Conservation (phyloP, 768 basidiomycete species). For the Trametes sanguinea region DNA sequence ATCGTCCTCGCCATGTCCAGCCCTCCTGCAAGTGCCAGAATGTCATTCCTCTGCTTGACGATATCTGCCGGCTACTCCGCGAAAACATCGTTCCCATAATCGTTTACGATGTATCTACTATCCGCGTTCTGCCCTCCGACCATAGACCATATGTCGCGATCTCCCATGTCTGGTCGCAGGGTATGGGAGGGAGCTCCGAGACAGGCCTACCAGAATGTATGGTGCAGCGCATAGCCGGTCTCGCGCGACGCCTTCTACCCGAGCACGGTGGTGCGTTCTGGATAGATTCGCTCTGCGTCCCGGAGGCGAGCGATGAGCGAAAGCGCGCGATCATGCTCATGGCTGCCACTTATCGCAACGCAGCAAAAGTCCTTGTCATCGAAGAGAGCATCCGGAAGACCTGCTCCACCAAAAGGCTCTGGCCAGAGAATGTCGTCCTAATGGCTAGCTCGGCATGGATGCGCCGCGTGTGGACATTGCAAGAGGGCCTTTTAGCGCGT, state of each 20-base stretch:
- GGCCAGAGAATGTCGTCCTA: neutral
- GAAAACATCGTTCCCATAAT: neutral
- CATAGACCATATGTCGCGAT: neutral
- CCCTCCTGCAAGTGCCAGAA: slow-evolving; percentile 4
- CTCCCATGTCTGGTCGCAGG: slow-evolving; percentile 1
- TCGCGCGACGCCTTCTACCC: neutral
- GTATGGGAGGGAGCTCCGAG: neutral
- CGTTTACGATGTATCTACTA: neutral
- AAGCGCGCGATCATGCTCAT: slow-evolving; percentile 22
- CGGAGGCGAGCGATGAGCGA: neutral
- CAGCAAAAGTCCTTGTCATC: slow-evolving; percentile 11
- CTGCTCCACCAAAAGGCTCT: neutral
- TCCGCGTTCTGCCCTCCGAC: neutral
- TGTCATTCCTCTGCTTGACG: neutral
- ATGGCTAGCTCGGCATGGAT: slow-evolving; percentile 1
- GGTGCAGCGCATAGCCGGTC: neutral
- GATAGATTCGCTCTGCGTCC: slow-evolving; percentile 21
- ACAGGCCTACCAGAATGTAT: neutral
- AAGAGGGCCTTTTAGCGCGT: slow-evolving; percentile 1
- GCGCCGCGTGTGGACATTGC: slow-evolving; percentile 5
- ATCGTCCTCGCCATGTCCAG: neutral
- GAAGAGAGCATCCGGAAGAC: slow-evolving; percentile 13
- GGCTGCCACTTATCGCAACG: slow-evolving; percentile 17
- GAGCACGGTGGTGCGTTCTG: slow-evolving; percentile 10
- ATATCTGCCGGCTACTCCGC: neutral